Base-by-base conservation (phyloP, 345 rosid species). In the Murraya koenigii region DNA sequence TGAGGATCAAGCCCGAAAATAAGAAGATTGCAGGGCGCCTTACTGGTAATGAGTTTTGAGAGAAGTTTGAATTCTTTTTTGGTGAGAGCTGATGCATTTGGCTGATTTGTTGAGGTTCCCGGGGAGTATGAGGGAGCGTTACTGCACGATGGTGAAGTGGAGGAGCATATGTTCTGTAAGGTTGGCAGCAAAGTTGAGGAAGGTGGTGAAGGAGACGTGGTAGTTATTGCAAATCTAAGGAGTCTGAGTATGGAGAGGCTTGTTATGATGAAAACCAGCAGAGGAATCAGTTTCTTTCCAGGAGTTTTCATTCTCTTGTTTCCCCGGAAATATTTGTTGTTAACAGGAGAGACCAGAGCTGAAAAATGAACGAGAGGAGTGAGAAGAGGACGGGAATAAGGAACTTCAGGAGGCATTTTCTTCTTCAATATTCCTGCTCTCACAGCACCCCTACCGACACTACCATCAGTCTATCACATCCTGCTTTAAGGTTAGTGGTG, bases 11-110 rank as follows among this genome's bases (percentile, higher is more conserved):
- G 80, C 67, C 98, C 98, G 15, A 93, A 92, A 72, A 91, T 83
- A 62, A 95, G 99, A 76, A 93, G 87, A 79, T 91, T 93, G 88
- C 99, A 92, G 54, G 97, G 98, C 35, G 88, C 85, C 80, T 69
- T 88, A 30, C 25, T 69, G 67, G 81, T 80, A 55, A 95, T 44
- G 52, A 89, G 81, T 52, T 86, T 82, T 8, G 85, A 79, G 11
- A 95, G 84, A 81, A 93, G 77, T 73, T 78, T 83, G 81, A 87
- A 82, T 82, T 95, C 99, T 84, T 91, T 95, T 58, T 81, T 80
- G 13, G 90, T 84, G 78, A 92, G 91, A 73, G 58, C 17, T 32
- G 79, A 55, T 22, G 64, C 33, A 44, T 80, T 36, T 71, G 54
- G 71, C 32, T 49, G 72, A 41, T 25, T 54, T 14, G 39, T 61